Evolutionary conservation across 169 alveolate genomes (phyloP), one percentile per base, ranked within the genome.

Genomic region (Plasmodium adleri): DNA sequence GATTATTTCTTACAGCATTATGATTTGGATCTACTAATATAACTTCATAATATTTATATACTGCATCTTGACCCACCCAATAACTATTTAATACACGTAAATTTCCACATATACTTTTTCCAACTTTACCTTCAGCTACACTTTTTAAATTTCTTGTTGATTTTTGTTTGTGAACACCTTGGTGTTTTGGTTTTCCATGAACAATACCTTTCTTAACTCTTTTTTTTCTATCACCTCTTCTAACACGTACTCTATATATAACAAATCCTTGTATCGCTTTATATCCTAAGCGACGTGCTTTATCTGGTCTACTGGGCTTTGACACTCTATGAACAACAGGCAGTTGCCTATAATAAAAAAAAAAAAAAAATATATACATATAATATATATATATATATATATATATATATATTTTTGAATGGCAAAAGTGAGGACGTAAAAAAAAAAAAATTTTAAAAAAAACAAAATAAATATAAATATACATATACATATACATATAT

Each of bases 21-120:
- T 99, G 99, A 93, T 93, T 86, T 54, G 99, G 99, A 93, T 99
- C 99, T 62, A 98, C 99, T 78, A 98, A 90, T 88, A 99, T 97
- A 91, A 98, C 99, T 94, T 99, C 99, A 94, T 88, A 99, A 97
- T 96, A 99, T 97, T 99, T 99, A 97, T 97, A 97, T 64, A 97
- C 96, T 74, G 99, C 99, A 92, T 99, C 99, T 95, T 99, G 99
- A 22, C 99, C 99, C 67, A 98, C 99, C 99, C 99, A 99, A 97
- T 99, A 99, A 88, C 99, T 97, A 98, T 99, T 99, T 93, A 99
- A 96, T 71, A 98, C 99, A 85, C 99, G 98, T 80, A 98, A 96
- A 71, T 96, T 96, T 60, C 99, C 98, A 90, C 98, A 95, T 15
- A 97, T 91, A 76, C 97, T 95, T 90, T 98, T 97, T 47, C 99